phyloP scores from a whole-genome alignment of 208 protist genomes.

The Crithidia expoeki region DNA sequence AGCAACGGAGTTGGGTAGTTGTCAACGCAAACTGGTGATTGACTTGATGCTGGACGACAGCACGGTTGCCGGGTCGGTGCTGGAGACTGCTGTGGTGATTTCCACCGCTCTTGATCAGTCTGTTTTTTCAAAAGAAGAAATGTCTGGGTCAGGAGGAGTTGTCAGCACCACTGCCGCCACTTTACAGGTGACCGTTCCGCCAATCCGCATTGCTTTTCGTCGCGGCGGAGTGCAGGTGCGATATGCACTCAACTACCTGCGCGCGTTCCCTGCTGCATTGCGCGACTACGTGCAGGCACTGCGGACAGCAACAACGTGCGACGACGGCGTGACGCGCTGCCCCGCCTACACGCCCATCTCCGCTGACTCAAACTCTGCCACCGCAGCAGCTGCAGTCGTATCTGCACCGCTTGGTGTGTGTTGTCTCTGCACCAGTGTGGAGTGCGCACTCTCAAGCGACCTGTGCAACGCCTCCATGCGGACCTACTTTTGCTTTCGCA shows the following conservation, averaged over 20 bases:
- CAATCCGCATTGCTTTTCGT: constrained; percentile 34
- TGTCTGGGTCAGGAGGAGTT: not conserved
- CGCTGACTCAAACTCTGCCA: no score
- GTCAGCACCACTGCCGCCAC: constrained; percentile 8
- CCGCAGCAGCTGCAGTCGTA: constrained; percentile 30
- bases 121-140: constrained; percentile 11
- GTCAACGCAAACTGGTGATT: constrained; percentile 30
- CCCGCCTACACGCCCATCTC: constrained; percentile 26
- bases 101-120: constrained; percentile 12
- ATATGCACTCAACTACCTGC: constrained; percentile 57
- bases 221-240: constrained; percentile 39
- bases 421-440: constrained; percentile 49
- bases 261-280: constrained; percentile 54
- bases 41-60: constrained; percentile 33
- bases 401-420: constrained; percentile 55
- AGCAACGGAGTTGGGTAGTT: constrained; percentile 11
- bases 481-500: constrained; percentile 43
- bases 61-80: constrained; percentile 20
- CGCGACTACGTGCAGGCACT: constrained; percentile 33
- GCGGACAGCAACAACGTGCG: constrained; percentile 27
- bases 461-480: constrained; percentile 32
- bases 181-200: constrained; percentile 33
- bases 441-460: constrained; percentile 19
- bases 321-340: constrained; percentile 37
- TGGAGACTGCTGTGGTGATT: constrained; percentile 24